Evolutionary conservation across 257 asterid species (phyloP).

Genomic region (Rauvolfia tetraphylla): DNA sequence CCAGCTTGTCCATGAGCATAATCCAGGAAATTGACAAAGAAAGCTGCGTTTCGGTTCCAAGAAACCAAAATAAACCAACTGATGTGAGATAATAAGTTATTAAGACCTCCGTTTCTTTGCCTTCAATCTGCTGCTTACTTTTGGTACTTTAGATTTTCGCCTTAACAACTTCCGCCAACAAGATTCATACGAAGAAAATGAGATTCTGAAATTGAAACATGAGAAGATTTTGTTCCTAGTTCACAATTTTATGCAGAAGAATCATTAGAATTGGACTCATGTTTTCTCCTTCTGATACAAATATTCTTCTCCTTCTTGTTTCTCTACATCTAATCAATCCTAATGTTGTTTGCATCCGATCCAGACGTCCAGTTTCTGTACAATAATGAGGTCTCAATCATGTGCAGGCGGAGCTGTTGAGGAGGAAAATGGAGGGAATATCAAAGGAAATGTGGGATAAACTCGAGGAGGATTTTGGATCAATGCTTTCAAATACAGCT

Average conservation of each 20-base stretch:
- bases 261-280: too few relatives aligned
- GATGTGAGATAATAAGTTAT: slow-evolving; percentile 37
- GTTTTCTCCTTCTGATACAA: background rate
- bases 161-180: background rate
- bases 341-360: background rate
- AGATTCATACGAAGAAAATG: background rate
- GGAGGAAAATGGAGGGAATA: slow-evolving; percentile 47
- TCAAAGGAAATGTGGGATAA: slow-evolving; percentile 47
- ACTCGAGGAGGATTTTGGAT: slow-evolving; percentile 48
- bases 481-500: slow-evolving; percentile 37
- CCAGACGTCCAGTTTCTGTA: background rate
- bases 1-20: slow-evolving; percentile 18
- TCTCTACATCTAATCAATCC: background rate
- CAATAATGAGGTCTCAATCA: background rate
- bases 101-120: background rate
- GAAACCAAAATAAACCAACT: slow-evolving; percentile 20
- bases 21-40: slow-evolving; percentile 19
- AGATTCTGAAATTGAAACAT: background rate
- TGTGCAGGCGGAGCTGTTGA: slow-evolving; percentile 38
- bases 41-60: slow-evolving; percentile 15
- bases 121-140: background rate
- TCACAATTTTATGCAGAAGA: too few relatives aligned
- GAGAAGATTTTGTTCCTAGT: too few relatives aligned
- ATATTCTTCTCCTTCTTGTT: too few relatives aligned
- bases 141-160: background rate